Evolutionary conservation across 2,329 filamentous ascomycete species (phyloP), one percentile per base, ranked within the genome.

Genomic region (Venturia effusa): DNA sequence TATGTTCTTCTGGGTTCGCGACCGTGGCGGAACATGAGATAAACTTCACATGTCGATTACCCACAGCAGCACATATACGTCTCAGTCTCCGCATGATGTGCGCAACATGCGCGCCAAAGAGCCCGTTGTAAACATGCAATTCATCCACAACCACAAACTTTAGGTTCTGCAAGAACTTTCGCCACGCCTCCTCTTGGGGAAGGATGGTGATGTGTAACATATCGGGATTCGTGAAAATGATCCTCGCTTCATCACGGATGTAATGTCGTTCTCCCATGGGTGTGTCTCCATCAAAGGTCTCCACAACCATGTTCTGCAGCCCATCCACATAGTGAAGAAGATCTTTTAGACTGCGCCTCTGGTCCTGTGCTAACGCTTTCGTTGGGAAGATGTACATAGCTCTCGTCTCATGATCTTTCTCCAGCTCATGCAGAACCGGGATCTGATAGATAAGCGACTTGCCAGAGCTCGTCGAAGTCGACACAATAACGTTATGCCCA

Each of bases 361-460:
- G 94, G 74, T 99, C 94, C 73, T 99, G 94, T 0, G 94, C 93
- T 19, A 99, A 78, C 1, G 94, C 94, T 76, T 99, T 99, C 0
- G 94, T 99, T 0, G 94, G 94, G 66, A 99, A 99, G 41, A 99
- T 96, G 73, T 97, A 97, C 87, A 99, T 91, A 2, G 94, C 94
- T 69, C 94, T 82, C 10, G 90, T 89, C 64, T 87, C 80, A 1
- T 75, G 78, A 70, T 97, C 89, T 62, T 84, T 80, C 74, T 99
- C 93, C 1, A 99, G 78, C 61, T 90, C 88, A 71, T 96, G 86
- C 13, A 99, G 77, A 55, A 99, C 91, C 0, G 94, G 94, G 19
- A 99, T 83, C 71, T 99, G 94, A 71, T 97, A 99, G 66, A 99
- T 97, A n/a, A 99, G 78, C 6, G 92, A 97, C 74, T 99, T 99